phyloP scores from a whole-genome alignment of 768 basidiomycete species.

The Mycena capillaripes region DNA sequence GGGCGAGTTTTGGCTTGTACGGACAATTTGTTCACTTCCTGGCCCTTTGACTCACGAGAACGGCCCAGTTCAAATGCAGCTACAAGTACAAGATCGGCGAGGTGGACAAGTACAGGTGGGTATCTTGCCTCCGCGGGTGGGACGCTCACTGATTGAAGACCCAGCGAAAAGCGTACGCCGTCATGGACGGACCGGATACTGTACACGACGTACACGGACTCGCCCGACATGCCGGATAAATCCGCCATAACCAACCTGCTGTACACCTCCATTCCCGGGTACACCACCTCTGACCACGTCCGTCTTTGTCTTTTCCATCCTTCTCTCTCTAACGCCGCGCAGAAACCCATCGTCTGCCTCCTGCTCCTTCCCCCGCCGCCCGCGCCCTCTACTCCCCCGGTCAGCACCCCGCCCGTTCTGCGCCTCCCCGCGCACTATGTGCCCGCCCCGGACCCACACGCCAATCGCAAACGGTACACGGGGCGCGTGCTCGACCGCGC shows the following conservation, averaged over 20 bases:
- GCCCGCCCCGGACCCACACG: slow-evolving; percentile 68
- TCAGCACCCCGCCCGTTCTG: slow-evolving; percentile 57
- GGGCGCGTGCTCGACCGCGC: slow-evolving; percentile 81
- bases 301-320: slow-evolving; percentile 41
- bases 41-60: too few species aligned
- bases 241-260: slow-evolving; percentile 75
- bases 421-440: slow-evolving; percentile 64
- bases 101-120: slow-evolving; percentile 86
- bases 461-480: slow-evolving; percentile 68
- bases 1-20: slow-evolving; percentile 91
- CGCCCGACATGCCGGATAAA: slow-evolving; percentile 61
- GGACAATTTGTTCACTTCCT: too few species aligned
- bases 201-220: slow-evolving; percentile 83
- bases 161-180: slow-evolving; percentile 78
- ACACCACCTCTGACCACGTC: slow-evolving; percentile 93
- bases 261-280: slow-evolving; percentile 86
- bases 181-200: slow-evolving; percentile 96
- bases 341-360: slow-evolving; percentile 92
- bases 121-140: slow-evolving; percentile 6
- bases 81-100: slow-evolving; percentile 90
- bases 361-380: slow-evolving; percentile 67
- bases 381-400: slow-evolving; percentile 41
- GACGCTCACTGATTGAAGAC: not conserved
- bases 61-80: slow-evolving; percentile 90
- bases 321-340: slow-evolving; percentile 7